Evolutionary conservation across 306 rosid species (phyloP).

Genomic region (Gillenia trifoliata): DNA sequence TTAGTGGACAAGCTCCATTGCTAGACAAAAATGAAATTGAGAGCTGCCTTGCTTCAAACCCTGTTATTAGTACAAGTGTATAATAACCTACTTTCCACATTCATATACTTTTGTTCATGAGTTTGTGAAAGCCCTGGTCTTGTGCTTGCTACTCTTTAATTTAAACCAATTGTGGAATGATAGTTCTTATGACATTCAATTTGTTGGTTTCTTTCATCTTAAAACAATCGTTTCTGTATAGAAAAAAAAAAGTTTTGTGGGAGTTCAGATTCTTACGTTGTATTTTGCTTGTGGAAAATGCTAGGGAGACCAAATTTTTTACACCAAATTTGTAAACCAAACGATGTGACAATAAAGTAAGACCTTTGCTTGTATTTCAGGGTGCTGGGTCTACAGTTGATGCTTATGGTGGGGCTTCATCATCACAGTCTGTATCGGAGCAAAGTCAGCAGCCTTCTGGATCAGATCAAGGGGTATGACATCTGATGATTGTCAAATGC

Average conservation of each 20-base stretch:
- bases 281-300: too few species aligned
- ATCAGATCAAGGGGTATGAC: conserved; percentile 48
- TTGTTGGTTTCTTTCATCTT: too few species aligned
- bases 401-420: conserved; percentile 35
- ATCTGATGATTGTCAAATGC: conserved; percentile 14
- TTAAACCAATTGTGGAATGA: not conserved
- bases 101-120: too few species aligned
- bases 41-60: conserved; percentile 38
- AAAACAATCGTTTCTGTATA: too few species aligned
- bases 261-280: too few species aligned
- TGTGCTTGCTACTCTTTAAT: not conserved
- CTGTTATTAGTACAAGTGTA: conserved; percentile 49
- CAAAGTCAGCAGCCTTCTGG: conserved; percentile 42
- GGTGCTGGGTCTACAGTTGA: conserved; percentile 37
- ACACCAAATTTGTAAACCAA: too few species aligned
- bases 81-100: conserved; percentile 15
- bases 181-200: too few species aligned
- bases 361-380: conserved; percentile 41
- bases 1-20: conserved; percentile 26
- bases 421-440: conserved; percentile 49
- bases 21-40: conserved; percentile 34
- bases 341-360: too few species aligned
- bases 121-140: not conserved
- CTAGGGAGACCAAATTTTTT: too few species aligned
- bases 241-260: too few species aligned